Evolutionary conservation across 108 stramenopile species (phyloP), one percentile per base, ranked within the genome.

Genomic region (Skeletonema grethae): DNA sequence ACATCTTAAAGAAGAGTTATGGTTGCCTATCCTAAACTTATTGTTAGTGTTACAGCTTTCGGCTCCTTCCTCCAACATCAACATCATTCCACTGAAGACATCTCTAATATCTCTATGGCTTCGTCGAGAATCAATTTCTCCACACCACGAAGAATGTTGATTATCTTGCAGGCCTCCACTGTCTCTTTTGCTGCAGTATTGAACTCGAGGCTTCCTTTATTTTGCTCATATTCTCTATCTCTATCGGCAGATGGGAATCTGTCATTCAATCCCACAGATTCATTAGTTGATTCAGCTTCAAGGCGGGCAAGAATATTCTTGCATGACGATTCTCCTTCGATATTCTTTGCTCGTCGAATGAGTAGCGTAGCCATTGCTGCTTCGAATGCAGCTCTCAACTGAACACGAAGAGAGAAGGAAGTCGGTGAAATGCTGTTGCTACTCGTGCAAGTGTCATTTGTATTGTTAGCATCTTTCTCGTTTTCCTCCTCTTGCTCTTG

Each of bases 331-430:
- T 66, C 64, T 29, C 72, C 72, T 43, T 41, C 56, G 7, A 59
- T 12, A 30, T 35, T 31, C 43, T 29, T 25, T 45, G n/a, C 32
- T 57, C 65, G 16, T 43, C 65, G 28, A 3, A 65, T 15, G 3
- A 45, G 31, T 34, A 65, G 39, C 25, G 57, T 65, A 22, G 48
- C 9, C 0, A 35, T 67, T 1, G 73, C 59, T 28, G 65, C 73
- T 66, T 60, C 63, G 28, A 67, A 31, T 60, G 65, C 65, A 28
- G 43, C 35, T 10, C 48, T 43, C 73, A 65, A 66, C 15, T 7
- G 57, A 28, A 69, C 22, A 9, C n/a, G 20, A 22, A 5, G 20
- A 20, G 50, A 53, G 50, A n/a, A 22, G 20, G 22, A 53, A 2
- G 22, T 53, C 50, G 5, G n/a, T 48, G 6, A 16, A 6, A 6